Conservation (phyloP, 108 stramenopile species). For the Cyclotella atomus region DNA sequence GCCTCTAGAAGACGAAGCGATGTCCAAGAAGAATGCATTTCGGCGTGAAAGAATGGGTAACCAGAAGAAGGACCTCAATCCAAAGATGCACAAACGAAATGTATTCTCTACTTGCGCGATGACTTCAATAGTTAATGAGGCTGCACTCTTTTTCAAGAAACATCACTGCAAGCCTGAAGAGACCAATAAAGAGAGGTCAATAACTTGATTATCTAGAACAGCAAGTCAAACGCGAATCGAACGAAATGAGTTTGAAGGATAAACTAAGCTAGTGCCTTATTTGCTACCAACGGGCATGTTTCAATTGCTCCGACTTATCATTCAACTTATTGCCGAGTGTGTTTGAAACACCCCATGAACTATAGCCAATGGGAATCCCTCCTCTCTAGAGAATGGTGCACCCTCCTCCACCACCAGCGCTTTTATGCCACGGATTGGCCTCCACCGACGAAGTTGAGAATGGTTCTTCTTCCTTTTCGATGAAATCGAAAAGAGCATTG, state of each 20-base stretch:
- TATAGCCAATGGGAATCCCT: neutral
- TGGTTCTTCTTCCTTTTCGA: constrained; percentile 37
- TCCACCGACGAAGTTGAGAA: constrained; percentile 28
- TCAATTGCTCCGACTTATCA: neutral
- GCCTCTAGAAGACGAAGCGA: constrained; percentile 61
- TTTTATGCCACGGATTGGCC: constrained; percentile 49
- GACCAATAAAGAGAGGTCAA: constrained; percentile 60
- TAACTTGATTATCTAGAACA: neutral
- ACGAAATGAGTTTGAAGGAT: too few relatives aligned
- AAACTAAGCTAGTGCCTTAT: neutral
- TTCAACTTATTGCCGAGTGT: neutral
- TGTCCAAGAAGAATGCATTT: constrained; percentile 37
- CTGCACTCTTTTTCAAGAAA: constrained; percentile 75
- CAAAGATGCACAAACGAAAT: constrained; percentile 57
- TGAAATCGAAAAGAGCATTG: constrained; percentile 27
- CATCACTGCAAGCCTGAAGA: constrained; percentile 66
- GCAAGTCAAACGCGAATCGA: neutral
- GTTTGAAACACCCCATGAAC: neutral
- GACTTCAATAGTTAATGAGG: constrained; percentile 77
- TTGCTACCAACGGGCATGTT: neutral
- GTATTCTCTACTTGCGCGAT: constrained; percentile 77
- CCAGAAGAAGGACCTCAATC: constrained; percentile 17
- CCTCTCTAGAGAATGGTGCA: constrained; percentile 22
- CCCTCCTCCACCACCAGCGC: constrained; percentile 41
- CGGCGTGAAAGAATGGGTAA: neutral